These are phyloP conservation scores for Sindora glabra DNA, from an alignment of 306 rosid species.

Conservation along the genomic window DNA sequence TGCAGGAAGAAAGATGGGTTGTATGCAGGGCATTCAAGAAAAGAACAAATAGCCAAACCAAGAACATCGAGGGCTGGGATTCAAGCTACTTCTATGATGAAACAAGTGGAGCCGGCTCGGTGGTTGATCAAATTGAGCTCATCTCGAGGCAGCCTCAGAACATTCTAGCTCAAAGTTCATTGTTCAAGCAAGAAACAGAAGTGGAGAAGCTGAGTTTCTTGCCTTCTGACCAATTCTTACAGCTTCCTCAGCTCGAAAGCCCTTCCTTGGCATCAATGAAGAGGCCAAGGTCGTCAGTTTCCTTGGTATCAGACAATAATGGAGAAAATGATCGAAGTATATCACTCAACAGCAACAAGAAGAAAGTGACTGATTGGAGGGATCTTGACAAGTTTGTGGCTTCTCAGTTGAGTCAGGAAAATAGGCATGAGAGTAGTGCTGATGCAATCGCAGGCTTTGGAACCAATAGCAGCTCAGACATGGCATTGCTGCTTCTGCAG, in stretches of 20 bases:
- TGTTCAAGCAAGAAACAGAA: conserved; percentile 80
- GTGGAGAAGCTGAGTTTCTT: conserved; percentile 40
- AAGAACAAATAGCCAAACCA: conserved; percentile 46
- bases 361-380: conserved; percentile 87
- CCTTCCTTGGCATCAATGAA: conserved; percentile 59
- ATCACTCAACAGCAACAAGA: conserved; percentile 17
- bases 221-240: conserved; percentile 46
- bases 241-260: conserved; percentile 73
- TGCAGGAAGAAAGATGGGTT: conserved; percentile 99
- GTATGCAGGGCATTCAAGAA: conserved; percentile 98
- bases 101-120: conserved; percentile 37
- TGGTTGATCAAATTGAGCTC: conserved; percentile 46
- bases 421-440: conserved; percentile 29
- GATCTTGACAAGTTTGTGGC: conserved; percentile 94
- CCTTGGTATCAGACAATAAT: conserved; percentile 36
- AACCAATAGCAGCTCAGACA: conserved; percentile 18
- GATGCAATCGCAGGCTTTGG: conserved; percentile 52
- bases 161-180: conserved; percentile 28
- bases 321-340: conserved; percentile 30
- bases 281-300: conserved; percentile 44
- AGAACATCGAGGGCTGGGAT: conserved; percentile 60
- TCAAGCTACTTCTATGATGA: conserved; percentile 62
- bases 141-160: conserved; percentile 48
- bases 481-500: conserved; percentile 50
- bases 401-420: conserved; percentile 77